These are phyloP conservation scores for Alternaria solani DNA, from an alignment of 2,329 filamentous ascomycete genomes.

Conservation along the genomic window DNA sequence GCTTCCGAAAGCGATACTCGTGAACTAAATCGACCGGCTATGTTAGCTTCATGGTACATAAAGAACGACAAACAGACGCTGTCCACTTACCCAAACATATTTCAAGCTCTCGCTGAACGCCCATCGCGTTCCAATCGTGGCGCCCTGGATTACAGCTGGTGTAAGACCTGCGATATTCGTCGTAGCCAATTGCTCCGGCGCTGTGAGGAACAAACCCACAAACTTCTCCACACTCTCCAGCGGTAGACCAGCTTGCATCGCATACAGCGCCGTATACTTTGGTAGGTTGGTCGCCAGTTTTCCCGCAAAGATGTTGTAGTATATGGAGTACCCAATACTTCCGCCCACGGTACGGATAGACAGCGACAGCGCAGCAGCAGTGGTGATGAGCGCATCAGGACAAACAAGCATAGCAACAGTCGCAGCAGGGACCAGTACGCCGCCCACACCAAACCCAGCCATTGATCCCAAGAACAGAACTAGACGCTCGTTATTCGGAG, in stretches of 20 bases:
- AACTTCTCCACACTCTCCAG: conserved; percentile 46
- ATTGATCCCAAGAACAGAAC: conserved; percentile 42
- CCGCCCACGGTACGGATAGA: conserved; percentile 56
- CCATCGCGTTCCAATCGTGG: conserved; percentile 39
- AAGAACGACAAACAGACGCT: background rate
- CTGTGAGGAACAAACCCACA: conserved; percentile 42
- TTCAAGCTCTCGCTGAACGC: conserved; percentile 43
- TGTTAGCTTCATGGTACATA: background rate
- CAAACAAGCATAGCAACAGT: conserved; percentile 47
- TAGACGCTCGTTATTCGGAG: conserved; percentile 42
- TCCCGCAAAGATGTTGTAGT: conserved; percentile 48
- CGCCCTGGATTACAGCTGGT: conserved; percentile 34
- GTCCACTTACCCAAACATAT: conserved; percentile 36
- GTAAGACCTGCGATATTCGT: conserved; percentile 38
- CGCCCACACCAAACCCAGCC: conserved; percentile 50
- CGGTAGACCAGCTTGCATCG: conserved; percentile 52
- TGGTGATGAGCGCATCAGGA: conserved; percentile 46
- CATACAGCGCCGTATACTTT: conserved; percentile 34
- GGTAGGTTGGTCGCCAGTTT: conserved; percentile 39
- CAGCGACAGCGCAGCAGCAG: conserved; percentile 54
- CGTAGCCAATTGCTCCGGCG: conserved; percentile 25
- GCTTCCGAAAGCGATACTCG: conserved; percentile 38
- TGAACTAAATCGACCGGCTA: conserved; percentile 23
- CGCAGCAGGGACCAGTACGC: conserved; percentile 46
- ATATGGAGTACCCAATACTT: conserved; percentile 48